phyloP scores from a whole-genome alignment of 2,329 filamentous ascomycete genomes.

The Xylogone sp. region DNA sequence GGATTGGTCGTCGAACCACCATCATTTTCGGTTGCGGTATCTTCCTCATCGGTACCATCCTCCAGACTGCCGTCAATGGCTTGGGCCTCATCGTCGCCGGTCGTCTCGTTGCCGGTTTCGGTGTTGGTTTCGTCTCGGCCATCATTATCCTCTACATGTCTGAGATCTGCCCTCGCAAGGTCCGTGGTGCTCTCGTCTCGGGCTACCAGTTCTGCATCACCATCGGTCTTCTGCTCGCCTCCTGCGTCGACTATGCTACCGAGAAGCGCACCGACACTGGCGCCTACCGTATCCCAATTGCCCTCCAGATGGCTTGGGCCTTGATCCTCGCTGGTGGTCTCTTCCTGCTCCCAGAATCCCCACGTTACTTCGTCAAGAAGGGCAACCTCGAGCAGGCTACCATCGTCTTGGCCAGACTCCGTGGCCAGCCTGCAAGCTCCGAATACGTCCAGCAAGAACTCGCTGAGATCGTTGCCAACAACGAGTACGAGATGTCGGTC shows the following conservation, averaged over 20 bases:
- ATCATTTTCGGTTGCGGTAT: conserved; percentile 66
- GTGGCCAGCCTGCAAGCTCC: conserved; percentile 69
- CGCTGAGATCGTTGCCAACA: conserved; percentile 83
- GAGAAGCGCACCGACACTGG: conserved; percentile 57
- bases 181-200: conserved; percentile 75
- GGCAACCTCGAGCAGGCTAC: conserved; percentile 65
- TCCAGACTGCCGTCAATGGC: conserved; percentile 56
- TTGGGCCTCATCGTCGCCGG: conserved; percentile 66
- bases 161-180: conserved; percentile 58
- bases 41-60: conserved; percentile 64
- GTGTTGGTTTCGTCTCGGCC: conserved; percentile 77
- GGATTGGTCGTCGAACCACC: conserved; percentile 68
- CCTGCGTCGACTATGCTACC: conserved; percentile 70
- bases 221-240: conserved; percentile 71
- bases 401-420: conserved; percentile 59
- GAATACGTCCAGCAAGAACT: conserved; percentile 76
- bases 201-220: conserved; percentile 84
- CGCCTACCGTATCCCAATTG: conserved; percentile 78
- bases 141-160: conserved; percentile 81
- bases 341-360: conserved; percentile 76
- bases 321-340: conserved; percentile 70
- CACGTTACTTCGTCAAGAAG: conserved; percentile 80
- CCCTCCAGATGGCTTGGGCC: conserved; percentile 77
- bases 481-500: conserved; percentile 74
- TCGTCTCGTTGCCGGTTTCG: conserved; percentile 71